A percentile compares a stretch with the other conserved stretches of the same genome.
phyloP scores from a whole-genome alignment of 148 eudicot species.

The Heliamphora exappendiculata region DNA sequence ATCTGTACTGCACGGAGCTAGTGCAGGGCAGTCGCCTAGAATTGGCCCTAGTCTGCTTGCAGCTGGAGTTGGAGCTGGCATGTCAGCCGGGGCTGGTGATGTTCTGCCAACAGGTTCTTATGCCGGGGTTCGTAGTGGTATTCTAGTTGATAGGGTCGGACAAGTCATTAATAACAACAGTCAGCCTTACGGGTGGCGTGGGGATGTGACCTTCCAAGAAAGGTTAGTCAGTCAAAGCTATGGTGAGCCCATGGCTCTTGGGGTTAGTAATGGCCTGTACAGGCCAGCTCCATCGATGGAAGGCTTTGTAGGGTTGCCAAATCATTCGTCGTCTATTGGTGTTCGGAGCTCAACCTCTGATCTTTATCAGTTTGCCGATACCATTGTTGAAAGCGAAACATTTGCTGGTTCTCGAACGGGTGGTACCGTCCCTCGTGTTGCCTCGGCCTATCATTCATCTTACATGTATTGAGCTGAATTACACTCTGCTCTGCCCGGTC shows the following conservation, averaged over 20 bases:
- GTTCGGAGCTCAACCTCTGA: conserved; percentile 24
- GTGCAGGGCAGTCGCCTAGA: conserved; percentile 17
- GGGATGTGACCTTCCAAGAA: conserved; percentile 12
- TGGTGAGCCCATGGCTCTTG: conserved; percentile 9
- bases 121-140: conserved; percentile 9
- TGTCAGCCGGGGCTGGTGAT: neutral
- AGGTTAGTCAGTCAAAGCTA: conserved; percentile 10
- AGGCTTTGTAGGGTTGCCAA: conserved; percentile 20
- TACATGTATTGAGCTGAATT: conserved; percentile 14
- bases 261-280: conserved; percentile 15
- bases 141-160: conserved; percentile 2
- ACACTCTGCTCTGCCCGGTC: neutral
- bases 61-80: neutral
- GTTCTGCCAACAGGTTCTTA: conserved; percentile 7
- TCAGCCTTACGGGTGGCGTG: conserved; percentile 19
- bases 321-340: conserved; percentile 11
- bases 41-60: neutral
- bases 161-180: neutral
- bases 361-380: conserved; percentile 46
- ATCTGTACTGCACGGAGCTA: conserved; percentile 17
- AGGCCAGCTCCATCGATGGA: conserved; percentile 16
- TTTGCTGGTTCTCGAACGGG: conserved; percentile 15
- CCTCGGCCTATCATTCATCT: conserved; percentile 2
- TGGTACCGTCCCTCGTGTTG: conserved; percentile 7
- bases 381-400: conserved; percentile 23